Evolutionary conservation across 345 rosid species (phyloP).

Genomic region (Citropsis articulata): DNA sequence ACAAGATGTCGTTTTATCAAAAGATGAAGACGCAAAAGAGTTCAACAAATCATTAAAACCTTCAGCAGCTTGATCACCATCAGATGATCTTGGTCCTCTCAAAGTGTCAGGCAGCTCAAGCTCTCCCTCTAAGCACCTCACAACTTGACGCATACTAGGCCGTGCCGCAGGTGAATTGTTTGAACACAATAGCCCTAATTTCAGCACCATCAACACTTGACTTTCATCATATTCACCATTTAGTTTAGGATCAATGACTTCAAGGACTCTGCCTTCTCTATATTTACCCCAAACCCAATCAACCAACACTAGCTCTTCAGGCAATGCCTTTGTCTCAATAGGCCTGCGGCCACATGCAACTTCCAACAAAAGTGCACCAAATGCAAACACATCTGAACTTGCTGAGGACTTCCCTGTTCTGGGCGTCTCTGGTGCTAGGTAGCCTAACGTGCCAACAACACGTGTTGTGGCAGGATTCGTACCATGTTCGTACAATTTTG

Average conservation of each 20-base stretch:
- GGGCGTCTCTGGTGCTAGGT: constrained; percentile 85
- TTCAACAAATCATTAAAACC: constrained; percentile 34
- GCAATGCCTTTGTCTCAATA: constrained; percentile 64
- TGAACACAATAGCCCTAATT: constrained; percentile 78
- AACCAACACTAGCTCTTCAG: constrained; percentile 75
- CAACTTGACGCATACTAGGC: constrained; percentile 72
- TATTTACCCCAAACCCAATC: constrained; percentile 80
- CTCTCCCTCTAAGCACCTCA: constrained; percentile 66
- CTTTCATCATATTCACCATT: constrained; percentile 40
- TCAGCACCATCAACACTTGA: constrained; percentile 50
- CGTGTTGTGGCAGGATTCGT: constrained; percentile 77
- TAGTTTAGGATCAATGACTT: constrained; percentile 50
- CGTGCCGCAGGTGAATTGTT: constrained; percentile 45
- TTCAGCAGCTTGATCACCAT: constrained; percentile 2
- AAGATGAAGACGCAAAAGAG: constrained; percentile 36
- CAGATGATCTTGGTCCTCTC: constrained; percentile 13
- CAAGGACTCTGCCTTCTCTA: constrained; percentile 44
- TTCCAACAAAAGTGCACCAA: constrained; percentile 86
- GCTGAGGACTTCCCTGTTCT: constrained; percentile 75
- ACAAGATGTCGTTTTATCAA: constrained; percentile 26
- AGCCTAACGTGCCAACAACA: constrained; percentile 89
- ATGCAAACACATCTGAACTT: constrained; percentile 81
- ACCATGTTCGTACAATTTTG: constrained; percentile 78
- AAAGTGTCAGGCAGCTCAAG: constrained; percentile 29
- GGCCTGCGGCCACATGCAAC: constrained; percentile 84